Evolutionary conservation across 2,329 filamentous ascomycete genomes (phyloP).

Genomic region (Byssoonygena ceratinophila): DNA sequence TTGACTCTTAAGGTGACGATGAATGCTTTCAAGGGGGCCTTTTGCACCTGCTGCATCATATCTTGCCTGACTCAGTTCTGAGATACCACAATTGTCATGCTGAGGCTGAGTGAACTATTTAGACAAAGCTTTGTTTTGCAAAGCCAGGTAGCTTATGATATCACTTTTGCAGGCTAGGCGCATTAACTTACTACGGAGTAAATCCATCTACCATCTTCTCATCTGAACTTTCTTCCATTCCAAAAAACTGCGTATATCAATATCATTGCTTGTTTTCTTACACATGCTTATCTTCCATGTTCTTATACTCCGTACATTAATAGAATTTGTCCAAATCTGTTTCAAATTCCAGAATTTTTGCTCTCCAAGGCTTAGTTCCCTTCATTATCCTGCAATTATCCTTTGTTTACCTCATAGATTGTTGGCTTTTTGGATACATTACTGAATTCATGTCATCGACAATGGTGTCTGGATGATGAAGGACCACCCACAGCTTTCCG

Average conservation of each 20-base stretch:
- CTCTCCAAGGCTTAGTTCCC: not conserved
- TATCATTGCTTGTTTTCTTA: not conserved
- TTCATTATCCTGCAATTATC: not conserved
- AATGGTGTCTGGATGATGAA: slow-evolving; percentile 24
- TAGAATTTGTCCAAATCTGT: not conserved
- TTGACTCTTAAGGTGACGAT: too few species aligned
- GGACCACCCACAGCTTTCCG: slow-evolving; percentile 6
- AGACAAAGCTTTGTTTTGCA: too few species aligned
- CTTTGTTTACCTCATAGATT: not conserved
- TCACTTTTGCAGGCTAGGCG: too few species aligned
- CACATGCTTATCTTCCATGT: not conserved
- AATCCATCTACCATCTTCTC: not conserved
- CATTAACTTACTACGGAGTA: too few species aligned
- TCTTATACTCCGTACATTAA: not conserved
- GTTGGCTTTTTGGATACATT: not conserved
- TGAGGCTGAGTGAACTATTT: too few species aligned
- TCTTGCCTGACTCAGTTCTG: too few species aligned
- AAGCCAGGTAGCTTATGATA: too few species aligned
- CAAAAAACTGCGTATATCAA: not conserved
- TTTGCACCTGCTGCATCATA: too few species aligned
- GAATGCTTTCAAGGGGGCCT: too few species aligned
- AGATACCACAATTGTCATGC: too few species aligned
- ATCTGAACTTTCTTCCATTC: not conserved
- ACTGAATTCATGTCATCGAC: not conserved
- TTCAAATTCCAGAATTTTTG: not conserved